phyloP scores from a whole-genome alignment of 129 eudicot genomes.

The Mikania micrantha region DNA sequence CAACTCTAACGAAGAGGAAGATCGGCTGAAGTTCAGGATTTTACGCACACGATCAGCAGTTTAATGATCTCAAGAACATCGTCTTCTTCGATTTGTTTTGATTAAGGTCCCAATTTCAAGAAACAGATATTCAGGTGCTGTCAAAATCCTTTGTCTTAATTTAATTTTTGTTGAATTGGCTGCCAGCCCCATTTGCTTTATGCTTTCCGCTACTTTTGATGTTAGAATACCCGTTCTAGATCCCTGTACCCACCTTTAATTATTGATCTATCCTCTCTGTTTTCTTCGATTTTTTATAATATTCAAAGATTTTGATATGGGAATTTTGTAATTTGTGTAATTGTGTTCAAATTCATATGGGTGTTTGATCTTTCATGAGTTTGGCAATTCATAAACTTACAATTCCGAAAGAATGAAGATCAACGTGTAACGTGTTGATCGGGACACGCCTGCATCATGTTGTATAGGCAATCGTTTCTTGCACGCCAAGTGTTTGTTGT shows the following conservation, averaged over 20 bases:
- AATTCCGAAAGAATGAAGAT: conserved; percentile 5
- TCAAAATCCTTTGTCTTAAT: not conserved
- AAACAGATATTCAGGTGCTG: conserved; percentile 25
- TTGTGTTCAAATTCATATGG: conserved; percentile 6
- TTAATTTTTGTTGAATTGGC: conserved; percentile 4
- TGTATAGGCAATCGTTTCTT: conserved; percentile 20
- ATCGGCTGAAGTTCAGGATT: conserved; percentile 20
- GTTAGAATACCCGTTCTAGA: conserved; percentile 16
- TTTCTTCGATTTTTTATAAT: conserved; percentile 1
- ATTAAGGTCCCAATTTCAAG: conserved; percentile 18
- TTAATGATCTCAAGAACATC: conserved; percentile 15
- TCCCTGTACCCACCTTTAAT: conserved; percentile 15
- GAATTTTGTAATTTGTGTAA: conserved; percentile 2
- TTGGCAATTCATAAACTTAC: not conserved
- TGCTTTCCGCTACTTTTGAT: conserved; percentile 19
- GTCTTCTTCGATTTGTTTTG: conserved; percentile 15
- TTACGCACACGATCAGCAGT: not conserved
- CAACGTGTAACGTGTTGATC: conserved; percentile 26
- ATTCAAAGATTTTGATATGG: conserved; percentile 4
- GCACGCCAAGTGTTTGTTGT: conserved; percentile 31
- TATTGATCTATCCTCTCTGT: conserved; percentile 15
- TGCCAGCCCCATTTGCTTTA: conserved; percentile 22
- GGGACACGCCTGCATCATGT: conserved; percentile 5
- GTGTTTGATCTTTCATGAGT: conserved; percentile 3
- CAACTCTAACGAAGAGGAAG: conserved; percentile 7